Conservation (phyloP, 2,329 filamentous ascomycete species). For the Bipolaris zeicola region DNA sequence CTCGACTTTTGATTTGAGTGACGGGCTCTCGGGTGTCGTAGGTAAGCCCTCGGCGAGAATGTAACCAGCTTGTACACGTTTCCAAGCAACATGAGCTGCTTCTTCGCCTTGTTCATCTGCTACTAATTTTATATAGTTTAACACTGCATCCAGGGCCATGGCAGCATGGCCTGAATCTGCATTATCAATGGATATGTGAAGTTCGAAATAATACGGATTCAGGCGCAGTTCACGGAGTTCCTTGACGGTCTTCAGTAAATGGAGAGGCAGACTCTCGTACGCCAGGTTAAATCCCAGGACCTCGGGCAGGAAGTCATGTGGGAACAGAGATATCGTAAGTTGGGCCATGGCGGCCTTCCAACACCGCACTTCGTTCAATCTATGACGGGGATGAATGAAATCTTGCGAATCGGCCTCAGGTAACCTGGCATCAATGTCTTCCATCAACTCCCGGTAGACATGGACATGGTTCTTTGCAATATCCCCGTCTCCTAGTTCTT, state of each 20-base stretch:
- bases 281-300: constrained; percentile 59
- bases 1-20: constrained; percentile 12
- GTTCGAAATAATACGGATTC: constrained; percentile 56
- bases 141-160: constrained; percentile 51
- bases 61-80: constrained; percentile 53
- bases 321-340: constrained; percentile 56
- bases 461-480: constrained; percentile 54
- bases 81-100: constrained; percentile 48
- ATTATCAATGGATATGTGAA: constrained; percentile 60
- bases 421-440: constrained; percentile 37
- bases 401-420: constrained; percentile 41
- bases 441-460: constrained; percentile 44
- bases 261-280: constrained; percentile 52
- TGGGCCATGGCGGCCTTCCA: constrained; percentile 57
- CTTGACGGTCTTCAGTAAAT: constrained; percentile 49
- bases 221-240: constrained; percentile 54
- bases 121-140: constrained; percentile 47
- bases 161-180: constrained; percentile 55
- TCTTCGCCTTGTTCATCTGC: constrained; percentile 30
- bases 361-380: constrained; percentile 30
- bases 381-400: constrained; percentile 35
- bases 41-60: constrained; percentile 41
- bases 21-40: constrained; percentile 28
- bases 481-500: constrained; percentile 59
- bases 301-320: constrained; percentile 57